Base-by-base conservation (phyloP, 208 protist species). In the Ichthyophonus hoferi region DNA sequence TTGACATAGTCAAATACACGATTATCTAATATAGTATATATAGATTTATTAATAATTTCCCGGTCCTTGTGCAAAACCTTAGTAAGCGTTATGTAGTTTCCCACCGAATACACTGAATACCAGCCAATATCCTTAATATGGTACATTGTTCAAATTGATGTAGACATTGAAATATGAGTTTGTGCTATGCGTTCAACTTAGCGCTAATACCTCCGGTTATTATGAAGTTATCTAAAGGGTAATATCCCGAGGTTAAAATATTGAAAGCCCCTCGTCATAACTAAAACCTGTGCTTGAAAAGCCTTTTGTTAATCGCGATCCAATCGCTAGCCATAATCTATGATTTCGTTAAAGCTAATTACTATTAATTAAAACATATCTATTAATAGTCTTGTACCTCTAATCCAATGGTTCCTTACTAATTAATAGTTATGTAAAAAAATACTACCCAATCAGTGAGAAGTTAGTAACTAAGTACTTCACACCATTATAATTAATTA, bases 11-110 rank as follows among this genome's bases (percentile, higher is more conserved):
- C 31, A 67, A n/a, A 67, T 67, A 67, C 31, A 67, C 31, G 50
- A n/a, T n/a, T 67, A 67, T 67, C 12, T 67, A 67, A n/a, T 67
- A 67, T 67, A n/a, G 31, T 67, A 67, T 67, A 67, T 67, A 67
- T 67, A 67, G 12, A 67, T 67, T n/a, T 67, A 67, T 67, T n/a
- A n/a, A 67, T 67, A 67, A 67, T n/a, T n/a, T n/a, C n/a, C n/a
- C n/a, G n/a, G n/a, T n/a, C n/a, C n/a, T n/a, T n/a, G n/a, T n/a
- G n/a, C 31, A 67, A n/a, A 67, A n/a, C 12, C 31, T 67, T n/a
- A n/a, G 31, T 67, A 67, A n/a, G 31, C 31, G 31, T 67, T 67
- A 67, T 67, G 31, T 67, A 67, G 12, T n/a, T 67, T n/a, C 31
- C 12, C 31, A 67, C 31, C 31, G 31, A n/a, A 67, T 67, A 67